phyloP scores from a whole-genome alignment of 116 monocot species.

The Trichopus zeylanicus region DNA sequence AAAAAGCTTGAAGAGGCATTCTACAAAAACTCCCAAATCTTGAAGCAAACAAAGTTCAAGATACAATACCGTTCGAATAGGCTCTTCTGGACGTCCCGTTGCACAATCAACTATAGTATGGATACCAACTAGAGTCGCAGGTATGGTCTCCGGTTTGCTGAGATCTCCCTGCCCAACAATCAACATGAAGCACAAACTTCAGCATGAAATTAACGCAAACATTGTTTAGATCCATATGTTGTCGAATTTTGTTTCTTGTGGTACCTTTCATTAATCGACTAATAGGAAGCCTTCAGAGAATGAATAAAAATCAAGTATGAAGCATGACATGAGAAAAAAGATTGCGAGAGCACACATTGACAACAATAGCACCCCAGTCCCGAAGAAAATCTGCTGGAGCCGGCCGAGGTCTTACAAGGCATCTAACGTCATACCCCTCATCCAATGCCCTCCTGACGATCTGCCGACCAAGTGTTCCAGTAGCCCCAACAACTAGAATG shows the following conservation, averaged over 20 bases:
- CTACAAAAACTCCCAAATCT: not conserved
- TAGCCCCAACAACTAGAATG: slow-evolving; percentile 84
- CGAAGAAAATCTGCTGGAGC: slow-evolving; percentile 96
- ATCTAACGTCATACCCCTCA: slow-evolving; percentile 97
- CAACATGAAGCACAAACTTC: slow-evolving; percentile 1
- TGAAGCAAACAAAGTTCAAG: not conserved
- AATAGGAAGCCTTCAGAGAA: too few relatives aligned
- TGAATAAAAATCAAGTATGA: too few relatives aligned
- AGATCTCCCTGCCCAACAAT: slow-evolving; percentile 55
- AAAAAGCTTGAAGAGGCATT: not conserved
- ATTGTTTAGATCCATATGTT: too few relatives aligned
- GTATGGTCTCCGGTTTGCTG: slow-evolving; percentile 91
- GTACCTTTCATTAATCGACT: too few relatives aligned
- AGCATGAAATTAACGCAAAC: slow-evolving; percentile 5
- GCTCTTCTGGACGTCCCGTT: slow-evolving; percentile 94
- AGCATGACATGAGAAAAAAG: too few relatives aligned
- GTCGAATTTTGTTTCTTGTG: too few relatives aligned
- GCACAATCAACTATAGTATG: slow-evolving; percentile 96
- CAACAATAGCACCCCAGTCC: slow-evolving; percentile 95
- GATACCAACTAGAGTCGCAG: slow-evolving; percentile 87
- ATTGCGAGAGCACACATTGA: slow-evolving; percentile 53
- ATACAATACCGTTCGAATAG: slow-evolving; percentile 58
- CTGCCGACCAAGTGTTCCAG: slow-evolving; percentile 93
- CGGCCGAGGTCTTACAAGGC: slow-evolving; percentile 94
- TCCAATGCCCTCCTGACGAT: slow-evolving; percentile 85